Percentiles rank a stretch among this genome's conserved stretches.
phyloP scores from a whole-genome alignment of 257 asterid genomes.

The Agastache rugosa region DNA sequence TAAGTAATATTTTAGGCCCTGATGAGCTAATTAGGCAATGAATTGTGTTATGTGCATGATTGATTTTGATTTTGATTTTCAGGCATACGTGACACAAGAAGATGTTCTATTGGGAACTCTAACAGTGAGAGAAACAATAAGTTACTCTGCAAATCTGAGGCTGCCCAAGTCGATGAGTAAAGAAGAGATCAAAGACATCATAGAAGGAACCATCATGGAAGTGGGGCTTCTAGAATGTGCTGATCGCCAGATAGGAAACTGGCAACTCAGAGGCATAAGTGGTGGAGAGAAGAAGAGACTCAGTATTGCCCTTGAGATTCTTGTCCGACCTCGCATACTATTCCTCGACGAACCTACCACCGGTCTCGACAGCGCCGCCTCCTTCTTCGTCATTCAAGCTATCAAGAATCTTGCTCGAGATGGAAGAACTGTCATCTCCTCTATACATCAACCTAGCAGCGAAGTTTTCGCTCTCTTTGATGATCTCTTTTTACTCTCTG shows the following conservation, averaged over 20 bases:
- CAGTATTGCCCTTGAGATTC: constrained; percentile 92
- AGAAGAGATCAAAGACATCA: constrained; percentile 54
- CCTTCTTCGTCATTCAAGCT: constrained; percentile 86
- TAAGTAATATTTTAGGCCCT: no score
- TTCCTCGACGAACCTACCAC: constrained; percentile 97
- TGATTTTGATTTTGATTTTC: background rate
- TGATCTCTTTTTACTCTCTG: constrained; percentile 83
- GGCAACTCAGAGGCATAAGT: constrained; percentile 92
- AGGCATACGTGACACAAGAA: constrained; percentile 99
- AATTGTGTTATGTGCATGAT: no score
- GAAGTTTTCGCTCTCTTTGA: constrained; percentile 93
- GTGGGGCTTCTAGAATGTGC: constrained; percentile 93
- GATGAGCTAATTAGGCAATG: no score
- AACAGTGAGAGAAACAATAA: constrained; percentile 79
- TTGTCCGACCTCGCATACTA: constrained; percentile 75
- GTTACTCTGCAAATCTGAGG: constrained; percentile 82
- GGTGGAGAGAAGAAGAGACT: constrained; percentile 93
- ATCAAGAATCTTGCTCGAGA: constrained; percentile 87
- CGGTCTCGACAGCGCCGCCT: constrained; percentile 95
- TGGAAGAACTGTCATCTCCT: constrained; percentile 92
- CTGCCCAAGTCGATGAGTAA: constrained; percentile 69
- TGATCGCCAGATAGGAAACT: constrained; percentile 72
- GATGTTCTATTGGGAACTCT: constrained; percentile 88
- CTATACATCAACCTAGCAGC: constrained; percentile 96
- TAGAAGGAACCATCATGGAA: constrained; percentile 82